Conservation (phyloP, 1,139 yeast species). For the Kodamaea alishanica region DNA sequence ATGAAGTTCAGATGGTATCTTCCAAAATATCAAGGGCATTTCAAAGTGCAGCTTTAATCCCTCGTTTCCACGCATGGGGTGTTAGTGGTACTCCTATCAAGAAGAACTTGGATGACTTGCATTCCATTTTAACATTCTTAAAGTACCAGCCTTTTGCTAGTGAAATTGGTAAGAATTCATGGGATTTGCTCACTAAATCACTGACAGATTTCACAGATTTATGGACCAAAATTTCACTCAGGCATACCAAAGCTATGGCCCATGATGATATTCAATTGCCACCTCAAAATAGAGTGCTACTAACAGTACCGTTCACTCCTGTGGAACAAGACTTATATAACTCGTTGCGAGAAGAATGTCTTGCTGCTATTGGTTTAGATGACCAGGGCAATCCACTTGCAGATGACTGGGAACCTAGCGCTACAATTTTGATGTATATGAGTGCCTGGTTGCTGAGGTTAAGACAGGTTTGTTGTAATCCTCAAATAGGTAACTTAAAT, state of each 20-base stretch:
- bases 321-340: conserved; percentile 82
- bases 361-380: conserved; percentile 59
- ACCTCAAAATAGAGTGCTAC: conserved; percentile 62
- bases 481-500: conserved; percentile 54
- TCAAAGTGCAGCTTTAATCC: conserved; percentile 72
- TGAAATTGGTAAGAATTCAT: conserved; percentile 35
- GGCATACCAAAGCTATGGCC: conserved; percentile 86
- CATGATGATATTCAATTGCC: conserved; percentile 74
- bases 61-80: conserved; percentile 91
- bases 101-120: conserved; percentile 60
- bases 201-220: conserved; percentile 41
- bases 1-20: conserved; percentile 93
- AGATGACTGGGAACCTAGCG: conserved; percentile 50
- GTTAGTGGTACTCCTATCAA: conserved; percentile 93
- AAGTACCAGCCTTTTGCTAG: conserved; percentile 59
- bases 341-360: conserved; percentile 56
- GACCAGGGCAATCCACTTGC: conserved; percentile 52
- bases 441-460: conserved; percentile 63
- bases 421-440: conserved; percentile 43
- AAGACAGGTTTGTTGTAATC: conserved; percentile 82
- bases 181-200: conserved; percentile 25
- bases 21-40: conserved; percentile 73
- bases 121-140: conserved; percentile 65
- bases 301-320: conserved; percentile 71
- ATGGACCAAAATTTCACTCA: conserved; percentile 51